Conservation (phyloP, 2,329 filamentous ascomycete genomes). For the Onygena corvina region DNA sequence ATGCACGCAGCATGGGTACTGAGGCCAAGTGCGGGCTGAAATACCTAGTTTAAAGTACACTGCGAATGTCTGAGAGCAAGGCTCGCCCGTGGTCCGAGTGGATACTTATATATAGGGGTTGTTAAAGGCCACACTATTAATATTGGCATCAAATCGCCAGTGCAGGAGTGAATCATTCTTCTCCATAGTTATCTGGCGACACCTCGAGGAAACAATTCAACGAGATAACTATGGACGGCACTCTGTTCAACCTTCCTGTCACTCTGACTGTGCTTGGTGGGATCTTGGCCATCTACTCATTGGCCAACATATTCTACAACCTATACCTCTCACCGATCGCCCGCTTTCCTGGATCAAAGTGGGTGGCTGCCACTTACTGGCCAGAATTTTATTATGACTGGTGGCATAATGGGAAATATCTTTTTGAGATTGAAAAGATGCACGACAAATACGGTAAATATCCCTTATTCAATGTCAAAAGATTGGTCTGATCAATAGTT, state of each 20-base stretch:
- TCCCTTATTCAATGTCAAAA: not conserved
- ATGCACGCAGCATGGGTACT: too few species aligned
- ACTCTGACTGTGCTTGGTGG: not conserved
- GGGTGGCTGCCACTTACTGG: conserved; percentile 17
- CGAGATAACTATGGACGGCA: conserved; percentile 3
- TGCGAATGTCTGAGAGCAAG: not conserved
- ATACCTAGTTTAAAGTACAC: too few species aligned
- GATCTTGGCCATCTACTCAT: conserved; percentile 12
- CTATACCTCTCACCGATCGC: conserved; percentile 18
- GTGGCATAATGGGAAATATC: conserved; percentile 17
- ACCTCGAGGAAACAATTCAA: too few species aligned
- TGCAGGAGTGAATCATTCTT: too few species aligned
- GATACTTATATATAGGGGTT: not conserved
- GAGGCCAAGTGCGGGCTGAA: too few species aligned
- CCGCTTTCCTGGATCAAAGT: conserved; percentile 18
- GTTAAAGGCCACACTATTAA: too few species aligned
- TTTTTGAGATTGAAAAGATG: conserved; percentile 22
- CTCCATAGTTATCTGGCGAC: too few species aligned
- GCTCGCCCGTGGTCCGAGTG: not conserved
- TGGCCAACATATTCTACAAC: conserved; percentile 16
- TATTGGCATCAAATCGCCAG: too few species aligned
- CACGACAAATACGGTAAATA: conserved; percentile 22
- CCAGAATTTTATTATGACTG: conserved; percentile 20
- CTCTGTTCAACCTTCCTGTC: not conserved
- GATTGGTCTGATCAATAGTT: conserved; percentile 13